Percentiles rank a stretch among this genome's conserved stretches.
phyloP scores from a whole-genome alignment of 805 yeast genomes.

The Kodamaea fukazawae region DNA sequence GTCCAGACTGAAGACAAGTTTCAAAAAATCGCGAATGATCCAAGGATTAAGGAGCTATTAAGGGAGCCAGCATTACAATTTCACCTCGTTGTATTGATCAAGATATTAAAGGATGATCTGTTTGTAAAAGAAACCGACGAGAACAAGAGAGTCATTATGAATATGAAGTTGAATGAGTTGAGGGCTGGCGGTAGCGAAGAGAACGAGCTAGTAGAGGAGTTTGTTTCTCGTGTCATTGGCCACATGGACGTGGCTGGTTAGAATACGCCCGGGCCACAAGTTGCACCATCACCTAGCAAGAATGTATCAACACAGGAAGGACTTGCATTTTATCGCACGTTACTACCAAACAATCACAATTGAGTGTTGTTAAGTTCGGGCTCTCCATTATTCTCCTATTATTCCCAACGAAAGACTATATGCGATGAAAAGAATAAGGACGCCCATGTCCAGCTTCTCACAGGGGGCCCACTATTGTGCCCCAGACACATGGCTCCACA shows the following conservation, averaged over 20 bases:
- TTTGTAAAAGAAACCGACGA: slow-evolving; percentile 54
- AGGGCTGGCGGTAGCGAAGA: slow-evolving; percentile 64
- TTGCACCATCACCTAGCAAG: no score
- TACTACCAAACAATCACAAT: no score
- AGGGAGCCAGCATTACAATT: slow-evolving; percentile 51
- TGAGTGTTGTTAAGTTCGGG: no score
- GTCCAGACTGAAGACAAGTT: slow-evolving; percentile 13
- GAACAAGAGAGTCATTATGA: slow-evolving; percentile 56
- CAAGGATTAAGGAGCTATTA: slow-evolving; percentile 44
- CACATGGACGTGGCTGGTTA: slow-evolving; percentile 5
- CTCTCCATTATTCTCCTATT: no score
- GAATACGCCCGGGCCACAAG: no score
- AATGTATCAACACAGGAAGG: no score
- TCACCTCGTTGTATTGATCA: slow-evolving; percentile 51
- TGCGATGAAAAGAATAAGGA: no score
- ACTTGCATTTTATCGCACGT: no score
- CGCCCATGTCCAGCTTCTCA: no score
- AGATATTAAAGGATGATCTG: slow-evolving; percentile 45
- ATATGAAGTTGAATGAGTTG: slow-evolving; percentile 57
- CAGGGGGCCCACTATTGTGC: no score
- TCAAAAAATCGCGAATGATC: slow-evolving; percentile 36
- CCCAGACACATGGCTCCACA: no score
- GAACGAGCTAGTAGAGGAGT: slow-evolving; percentile 69
- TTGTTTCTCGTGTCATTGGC: slow-evolving; percentile 41
- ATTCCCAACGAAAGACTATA: no score